Evolutionary conservation across 441 rosid genomes (phyloP).

Genomic region (Raphanus hybrid): DNA sequence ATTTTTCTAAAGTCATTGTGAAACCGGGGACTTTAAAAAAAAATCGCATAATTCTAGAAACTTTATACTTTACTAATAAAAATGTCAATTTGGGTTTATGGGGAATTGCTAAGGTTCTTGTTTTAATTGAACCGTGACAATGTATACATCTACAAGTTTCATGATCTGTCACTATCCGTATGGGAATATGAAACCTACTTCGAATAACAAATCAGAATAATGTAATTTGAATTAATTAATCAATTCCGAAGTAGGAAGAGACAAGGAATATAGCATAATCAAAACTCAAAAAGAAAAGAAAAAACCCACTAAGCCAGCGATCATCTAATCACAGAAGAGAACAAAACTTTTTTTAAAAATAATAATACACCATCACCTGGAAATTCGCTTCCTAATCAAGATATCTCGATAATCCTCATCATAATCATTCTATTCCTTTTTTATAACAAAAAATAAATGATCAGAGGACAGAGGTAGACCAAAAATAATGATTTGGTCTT

Average conservation of each 20-base stretch:
- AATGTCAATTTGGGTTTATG: not conserved
- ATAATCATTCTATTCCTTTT: slow-evolving; percentile 18
- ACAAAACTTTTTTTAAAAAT: slow-evolving; percentile 7
- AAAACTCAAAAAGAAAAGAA: slow-evolving; percentile 30
- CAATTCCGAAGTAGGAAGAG: not conserved
- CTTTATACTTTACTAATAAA: slow-evolving; percentile 2
- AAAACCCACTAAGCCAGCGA: slow-evolving; percentile 30
- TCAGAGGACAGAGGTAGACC: slow-evolving; percentile 23
- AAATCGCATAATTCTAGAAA: not conserved
- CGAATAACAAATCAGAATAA: slow-evolving; percentile 21
- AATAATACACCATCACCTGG: slow-evolving; percentile 31
- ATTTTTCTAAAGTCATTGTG: not conserved
- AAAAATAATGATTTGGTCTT: slow-evolving; percentile 44
- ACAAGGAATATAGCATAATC: slow-evolving; percentile 26
- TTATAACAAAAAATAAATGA: not conserved
- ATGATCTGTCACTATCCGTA: slow-evolving; percentile 20
- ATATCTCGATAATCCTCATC: slow-evolving; percentile 32
- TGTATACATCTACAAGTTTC: not conserved
- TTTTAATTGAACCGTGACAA: not conserved
- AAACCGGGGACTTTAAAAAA: not conserved
- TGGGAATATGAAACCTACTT: slow-evolving; percentile 30
- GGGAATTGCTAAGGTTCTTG: slow-evolving; percentile 4
- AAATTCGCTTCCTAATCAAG: slow-evolving; percentile 44
- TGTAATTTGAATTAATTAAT: not conserved
- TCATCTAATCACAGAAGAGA: slow-evolving; percentile 41